Evolutionary conservation across 78 protist species (phyloP).

Genomic region (Dictyostelium purpureum): DNA sequence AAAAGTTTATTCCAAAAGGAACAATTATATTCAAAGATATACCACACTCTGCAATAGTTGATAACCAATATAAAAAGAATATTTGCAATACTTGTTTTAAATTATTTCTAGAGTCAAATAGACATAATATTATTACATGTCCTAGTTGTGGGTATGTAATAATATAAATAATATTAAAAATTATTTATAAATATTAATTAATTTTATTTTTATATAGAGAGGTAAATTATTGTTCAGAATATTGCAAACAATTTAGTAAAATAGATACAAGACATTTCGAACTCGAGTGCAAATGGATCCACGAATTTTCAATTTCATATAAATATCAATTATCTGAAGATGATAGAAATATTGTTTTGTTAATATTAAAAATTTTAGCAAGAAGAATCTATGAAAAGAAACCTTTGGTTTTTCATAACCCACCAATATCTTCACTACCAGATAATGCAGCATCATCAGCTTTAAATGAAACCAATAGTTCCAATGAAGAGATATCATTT

Average conservation of each 20-base stretch:
- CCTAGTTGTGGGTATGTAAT: slow-evolving; percentile 52
- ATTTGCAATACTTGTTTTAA: slow-evolving; percentile 59
- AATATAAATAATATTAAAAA: background rate
- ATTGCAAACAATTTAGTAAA: slow-evolving; percentile 23
- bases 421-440: no score
- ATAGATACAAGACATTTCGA: slow-evolving; percentile 27
- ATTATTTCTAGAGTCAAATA: slow-evolving; percentile 24
- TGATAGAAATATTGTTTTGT: slow-evolving; percentile 26
- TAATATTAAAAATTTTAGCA: slow-evolving; percentile 34
- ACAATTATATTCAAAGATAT: slow-evolving; percentile 13
- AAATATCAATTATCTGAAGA: slow-evolving; percentile 50
- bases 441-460: background rate
- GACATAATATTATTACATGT: slow-evolving; percentile 42
- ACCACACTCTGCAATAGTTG: slow-evolving; percentile 38
- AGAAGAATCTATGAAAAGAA: background rate
- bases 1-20: slow-evolving; percentile 41
- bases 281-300: slow-evolving; percentile 47
- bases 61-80: slow-evolving; percentile 38
- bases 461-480: background rate
- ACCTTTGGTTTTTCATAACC: background rate
- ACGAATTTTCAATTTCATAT: slow-evolving; percentile 12
- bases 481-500: background rate
- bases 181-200: background rate
- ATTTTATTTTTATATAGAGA: background rate
- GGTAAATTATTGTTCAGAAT: slow-evolving; percentile 31